These are phyloP conservation scores for Metarhizium anisopliae DNA, from an alignment of 2,329 filamentous ascomycete genomes.

Conservation along the genomic window DNA sequence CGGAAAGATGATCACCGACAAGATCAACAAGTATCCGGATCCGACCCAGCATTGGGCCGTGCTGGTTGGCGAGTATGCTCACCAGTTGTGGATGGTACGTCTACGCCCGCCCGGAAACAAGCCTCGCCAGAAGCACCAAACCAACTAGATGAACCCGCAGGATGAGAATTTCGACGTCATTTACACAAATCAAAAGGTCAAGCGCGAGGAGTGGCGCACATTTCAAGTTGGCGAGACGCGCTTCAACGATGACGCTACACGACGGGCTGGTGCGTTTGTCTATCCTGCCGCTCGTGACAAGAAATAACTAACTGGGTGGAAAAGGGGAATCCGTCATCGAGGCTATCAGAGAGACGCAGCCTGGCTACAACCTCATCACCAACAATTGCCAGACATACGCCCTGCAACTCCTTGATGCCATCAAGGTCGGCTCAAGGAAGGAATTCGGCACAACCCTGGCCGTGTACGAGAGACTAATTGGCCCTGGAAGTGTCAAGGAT, in stretches of 20 bases:
- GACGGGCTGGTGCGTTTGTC: slow-evolving; percentile 33
- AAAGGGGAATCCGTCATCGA: slow-evolving; percentile 44
- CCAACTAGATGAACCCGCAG: slow-evolving; percentile 13
- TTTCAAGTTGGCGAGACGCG: slow-evolving; percentile 42
- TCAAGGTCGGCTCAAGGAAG: slow-evolving; percentile 39
- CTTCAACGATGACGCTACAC: slow-evolving; percentile 45
- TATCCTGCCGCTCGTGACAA: not conserved
- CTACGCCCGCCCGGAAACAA: not conserved
- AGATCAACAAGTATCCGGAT: slow-evolving; percentile 45
- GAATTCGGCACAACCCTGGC: slow-evolving; percentile 45
- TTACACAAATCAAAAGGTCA: slow-evolving; percentile 42
- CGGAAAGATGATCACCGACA: slow-evolving; percentile 46
- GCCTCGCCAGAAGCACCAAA: not conserved
- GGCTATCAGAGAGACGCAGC: slow-evolving; percentile 36
- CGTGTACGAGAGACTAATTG: slow-evolving; percentile 42
- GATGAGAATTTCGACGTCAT: slow-evolving; percentile 48
- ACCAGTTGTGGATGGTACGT: slow-evolving; percentile 51
- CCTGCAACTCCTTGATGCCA: slow-evolving; percentile 41
- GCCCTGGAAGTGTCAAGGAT: slow-evolving; percentile 40
- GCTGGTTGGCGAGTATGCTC: slow-evolving; percentile 44
- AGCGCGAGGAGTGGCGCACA: slow-evolving; percentile 38
- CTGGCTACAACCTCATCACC: slow-evolving; percentile 48
- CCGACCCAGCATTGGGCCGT: slow-evolving; percentile 54
- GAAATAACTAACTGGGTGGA: not conserved
- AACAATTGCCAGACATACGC: slow-evolving; percentile 55